Evolutionary conservation across 164 flowering plant species (phyloP).

Genomic region (Taxillus chinensis): DNA sequence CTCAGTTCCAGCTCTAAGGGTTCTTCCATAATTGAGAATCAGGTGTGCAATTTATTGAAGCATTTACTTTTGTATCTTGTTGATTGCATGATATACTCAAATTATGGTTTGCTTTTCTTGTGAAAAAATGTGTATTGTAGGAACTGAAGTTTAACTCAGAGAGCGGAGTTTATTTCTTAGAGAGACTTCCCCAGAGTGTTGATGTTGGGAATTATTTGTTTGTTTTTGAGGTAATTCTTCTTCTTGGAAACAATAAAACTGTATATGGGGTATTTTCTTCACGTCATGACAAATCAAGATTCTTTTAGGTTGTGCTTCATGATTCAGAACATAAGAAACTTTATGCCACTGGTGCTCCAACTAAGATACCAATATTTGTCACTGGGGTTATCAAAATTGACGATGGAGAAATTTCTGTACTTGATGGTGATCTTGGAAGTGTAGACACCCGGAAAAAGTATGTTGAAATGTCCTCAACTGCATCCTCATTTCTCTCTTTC

Average conservation of each 20-base stretch:
- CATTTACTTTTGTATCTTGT: background rate
- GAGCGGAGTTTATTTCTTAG: constrained; percentile 41
- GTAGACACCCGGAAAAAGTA: constrained; percentile 63
- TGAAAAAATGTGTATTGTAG: constrained; percentile 23
- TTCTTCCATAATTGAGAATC: constrained; percentile 33
- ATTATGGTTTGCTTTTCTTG: background rate
- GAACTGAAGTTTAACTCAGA: constrained; percentile 62
- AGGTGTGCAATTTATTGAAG: constrained; percentile 24
- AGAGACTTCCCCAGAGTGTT: constrained; percentile 38
- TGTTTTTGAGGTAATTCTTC: constrained; percentile 58
- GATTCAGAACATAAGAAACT: constrained; percentile 48
- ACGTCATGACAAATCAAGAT: background rate
- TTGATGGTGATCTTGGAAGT: constrained; percentile 80
- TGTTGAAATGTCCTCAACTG: constrained; percentile 7
- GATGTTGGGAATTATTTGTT: constrained; percentile 77
- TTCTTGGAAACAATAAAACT: background rate
- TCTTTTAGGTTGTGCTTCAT: constrained; percentile 48
- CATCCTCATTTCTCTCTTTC: background rate
- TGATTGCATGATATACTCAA: background rate
- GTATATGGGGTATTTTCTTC: background rate
- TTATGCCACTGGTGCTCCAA: constrained; percentile 67
- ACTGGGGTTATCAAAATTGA: constrained; percentile 63
- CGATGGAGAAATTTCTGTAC: constrained; percentile 55
- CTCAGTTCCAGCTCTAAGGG: constrained; percentile 30
- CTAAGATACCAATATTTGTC: constrained; percentile 40